A percentile compares a stretch with the other conserved stretches of the same genome.
Conservation (phyloP, 2,329 filamentous ascomycete species). For the Immersiporthe knoxdaviesiana region DNA sequence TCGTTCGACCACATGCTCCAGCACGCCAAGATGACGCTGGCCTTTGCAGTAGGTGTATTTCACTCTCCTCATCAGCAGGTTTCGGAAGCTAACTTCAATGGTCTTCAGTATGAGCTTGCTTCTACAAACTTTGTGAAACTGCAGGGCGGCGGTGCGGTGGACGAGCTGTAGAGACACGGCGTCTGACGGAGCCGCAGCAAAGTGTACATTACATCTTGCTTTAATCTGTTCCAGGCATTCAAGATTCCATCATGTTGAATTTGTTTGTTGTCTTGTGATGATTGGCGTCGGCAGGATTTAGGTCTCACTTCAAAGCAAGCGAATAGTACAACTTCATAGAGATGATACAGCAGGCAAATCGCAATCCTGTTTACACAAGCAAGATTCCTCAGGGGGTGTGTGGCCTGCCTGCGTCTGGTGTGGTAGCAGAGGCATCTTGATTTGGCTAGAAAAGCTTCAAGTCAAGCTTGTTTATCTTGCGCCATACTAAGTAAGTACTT, state of each 20-base stretch:
- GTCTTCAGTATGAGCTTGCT: conserved; percentile 27
- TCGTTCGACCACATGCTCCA: conserved; percentile 91
- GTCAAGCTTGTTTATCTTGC: background rate
- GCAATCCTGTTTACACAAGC: background rate
- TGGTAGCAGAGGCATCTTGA: background rate
- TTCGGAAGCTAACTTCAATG: conserved; percentile 3
- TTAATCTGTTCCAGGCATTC: background rate
- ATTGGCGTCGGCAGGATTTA: background rate
- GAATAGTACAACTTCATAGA: background rate
- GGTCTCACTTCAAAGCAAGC: background rate
- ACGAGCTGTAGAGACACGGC: conserved; percentile 25
- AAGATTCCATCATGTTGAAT: background rate
- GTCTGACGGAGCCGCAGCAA: background rate
- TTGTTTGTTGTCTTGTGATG: background rate
- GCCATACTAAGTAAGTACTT: background rate
- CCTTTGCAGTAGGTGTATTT: conserved; percentile 56
- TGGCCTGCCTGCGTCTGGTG: background rate
- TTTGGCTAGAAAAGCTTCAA: background rate
- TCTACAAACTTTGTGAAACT: conserved; percentile 29
- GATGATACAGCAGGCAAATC: background rate
- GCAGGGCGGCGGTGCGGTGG: conserved; percentile 16
- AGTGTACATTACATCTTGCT: background rate
- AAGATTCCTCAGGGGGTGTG: background rate
- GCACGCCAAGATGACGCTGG: conserved; percentile 83
- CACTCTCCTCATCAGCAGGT: background rate